Base-by-base conservation (phyloP, 2,329 filamentous ascomycete genomes). In the Trichophaea hybrida region DNA sequence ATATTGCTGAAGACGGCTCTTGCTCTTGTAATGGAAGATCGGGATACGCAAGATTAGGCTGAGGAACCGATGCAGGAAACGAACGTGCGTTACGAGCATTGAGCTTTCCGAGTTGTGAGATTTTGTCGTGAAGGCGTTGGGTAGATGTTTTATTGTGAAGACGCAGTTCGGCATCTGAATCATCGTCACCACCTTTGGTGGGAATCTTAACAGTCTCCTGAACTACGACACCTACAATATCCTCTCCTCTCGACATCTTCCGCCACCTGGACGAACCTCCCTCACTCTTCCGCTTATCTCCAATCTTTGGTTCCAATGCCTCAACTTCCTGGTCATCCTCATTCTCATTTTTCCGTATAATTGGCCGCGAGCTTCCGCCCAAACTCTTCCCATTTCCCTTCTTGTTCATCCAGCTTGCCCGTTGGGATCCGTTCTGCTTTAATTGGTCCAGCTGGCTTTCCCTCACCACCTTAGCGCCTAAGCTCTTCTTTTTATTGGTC, bases 81-180 rank as follows among this genome's bases (percentile, higher is more conserved):
- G 58, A 61, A 55, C 59, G 58, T 5, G 78, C 76, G 13, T 73
- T 71, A 40, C 77, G 73, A 15, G 73, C 73, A 49, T 72, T 75
- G 4, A 77, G 71, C 60, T 69, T 73, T 38, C 79, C 79, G 43
- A 85, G 76, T 77, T 83, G 80, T 63, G 83, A 94, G 68, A 98
- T 97, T 68, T 90, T 88, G 68, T 97, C 91, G 65, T 95, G 89
- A 13, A 98, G 76, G 48, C 87, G 79, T 71, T 97, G 90, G 0
- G 93, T 95, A n/a, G 93, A 94, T 0, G 88, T 90, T 71, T 94
- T 94, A 72, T 83, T 65, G 49, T 65, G 64, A 34, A 59, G 52
- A 34, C 52, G 52, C 10, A 55, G 6, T 51, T 65, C 62, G 4
- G 59, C 59, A 6, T 54, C 56, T 10, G 63, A 65, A 33, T 50